Evolutionary conservation across 2,329 filamentous ascomycete genomes (phyloP).

Genomic region (Clarireedia monteithiana): DNA sequence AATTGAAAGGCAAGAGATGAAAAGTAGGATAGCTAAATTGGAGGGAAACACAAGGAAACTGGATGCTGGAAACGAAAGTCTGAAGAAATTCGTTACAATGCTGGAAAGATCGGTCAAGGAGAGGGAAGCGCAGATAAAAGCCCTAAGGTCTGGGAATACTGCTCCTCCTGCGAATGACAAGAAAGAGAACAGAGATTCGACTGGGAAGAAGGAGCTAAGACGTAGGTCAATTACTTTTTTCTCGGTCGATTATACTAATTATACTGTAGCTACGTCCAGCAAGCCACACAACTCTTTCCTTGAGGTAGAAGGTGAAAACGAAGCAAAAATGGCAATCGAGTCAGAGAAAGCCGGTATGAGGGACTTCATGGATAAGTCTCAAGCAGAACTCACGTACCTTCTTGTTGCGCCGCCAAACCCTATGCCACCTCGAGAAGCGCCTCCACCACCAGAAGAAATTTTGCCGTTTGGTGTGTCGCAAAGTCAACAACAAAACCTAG

Average conservation of each 20-base stretch:
- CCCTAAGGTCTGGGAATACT: constrained; percentile 36
- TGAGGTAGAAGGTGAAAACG: constrained; percentile 40
- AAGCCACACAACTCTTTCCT: constrained; percentile 31
- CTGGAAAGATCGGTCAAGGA: constrained; percentile 82
- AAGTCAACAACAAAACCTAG: constrained; percentile 30
- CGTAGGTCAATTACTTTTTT: constrained; percentile 34
- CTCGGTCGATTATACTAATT: neutral
- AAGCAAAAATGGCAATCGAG: constrained; percentile 29
- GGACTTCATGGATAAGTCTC: constrained; percentile 57
- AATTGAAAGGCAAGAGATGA: constrained; percentile 98
- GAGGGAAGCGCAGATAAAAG: constrained; percentile 64
- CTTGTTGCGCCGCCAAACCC: constrained; percentile 62
- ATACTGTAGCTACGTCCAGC: constrained; percentile 13
- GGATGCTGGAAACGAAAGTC: constrained; percentile 79
- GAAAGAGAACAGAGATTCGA: constrained; percentile 45
- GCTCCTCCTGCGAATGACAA: constrained; percentile 32
- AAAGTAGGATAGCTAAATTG: constrained; percentile 87
- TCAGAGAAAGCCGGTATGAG: constrained; percentile 46
- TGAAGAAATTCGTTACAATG: constrained; percentile 85
- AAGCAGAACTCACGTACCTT: constrained; percentile 56
- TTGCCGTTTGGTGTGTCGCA: constrained; percentile 38
- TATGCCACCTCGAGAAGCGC: constrained; percentile 55
- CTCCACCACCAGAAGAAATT: constrained; percentile 51
- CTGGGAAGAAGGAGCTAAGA: constrained; percentile 47
- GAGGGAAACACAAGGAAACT: constrained; percentile 84